These are phyloP conservation scores for Boletellus emodensis DNA, from an alignment of 768 basidiomycete species.

Conservation along the genomic window DNA sequence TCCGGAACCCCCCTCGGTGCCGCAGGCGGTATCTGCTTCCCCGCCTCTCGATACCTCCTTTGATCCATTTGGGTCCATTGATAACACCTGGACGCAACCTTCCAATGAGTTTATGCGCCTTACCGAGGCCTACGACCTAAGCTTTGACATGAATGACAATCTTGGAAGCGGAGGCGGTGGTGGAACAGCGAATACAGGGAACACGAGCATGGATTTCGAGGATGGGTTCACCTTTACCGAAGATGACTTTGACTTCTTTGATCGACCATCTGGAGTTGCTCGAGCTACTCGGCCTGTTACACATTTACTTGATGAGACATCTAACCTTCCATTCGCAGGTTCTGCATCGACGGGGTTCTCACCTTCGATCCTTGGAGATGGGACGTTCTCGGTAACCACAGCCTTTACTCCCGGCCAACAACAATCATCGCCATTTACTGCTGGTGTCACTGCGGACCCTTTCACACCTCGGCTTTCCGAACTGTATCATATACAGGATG, in stretches of 20 bases:
- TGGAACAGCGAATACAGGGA: conserved; percentile 21
- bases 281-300: conserved; percentile 18
- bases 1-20: conserved; percentile 3
- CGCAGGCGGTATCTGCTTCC: conserved; percentile 17
- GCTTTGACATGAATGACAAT: conserved; percentile 44
- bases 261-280: conserved; percentile 43
- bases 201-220: conserved; percentile 47
- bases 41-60: conserved; percentile 30
- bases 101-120: conserved; percentile 35
- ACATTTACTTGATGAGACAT: conserved; percentile 15
- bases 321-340: conserved; percentile 31
- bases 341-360: conserved; percentile 35
- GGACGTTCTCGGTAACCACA: conserved; percentile 21
- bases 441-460: conserved; percentile 18
- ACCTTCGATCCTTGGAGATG: conserved; percentile 30
- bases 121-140: conserved; percentile 39
- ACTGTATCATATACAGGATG: conserved; percentile 21
- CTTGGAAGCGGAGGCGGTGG: conserved; percentile 30
- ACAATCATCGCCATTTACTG: conserved; percentile 28
- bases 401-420: conserved; percentile 27
- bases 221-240: conserved; percentile 64
- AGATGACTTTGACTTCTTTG: conserved; percentile 88
- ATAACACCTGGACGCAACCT: conserved; percentile 39
- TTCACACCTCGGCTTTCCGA: conserved; percentile 23
- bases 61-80: conserved; percentile 43